Conservation (phyloP, 805 yeast genomes). For the Cephaloascus fragrans region DNA sequence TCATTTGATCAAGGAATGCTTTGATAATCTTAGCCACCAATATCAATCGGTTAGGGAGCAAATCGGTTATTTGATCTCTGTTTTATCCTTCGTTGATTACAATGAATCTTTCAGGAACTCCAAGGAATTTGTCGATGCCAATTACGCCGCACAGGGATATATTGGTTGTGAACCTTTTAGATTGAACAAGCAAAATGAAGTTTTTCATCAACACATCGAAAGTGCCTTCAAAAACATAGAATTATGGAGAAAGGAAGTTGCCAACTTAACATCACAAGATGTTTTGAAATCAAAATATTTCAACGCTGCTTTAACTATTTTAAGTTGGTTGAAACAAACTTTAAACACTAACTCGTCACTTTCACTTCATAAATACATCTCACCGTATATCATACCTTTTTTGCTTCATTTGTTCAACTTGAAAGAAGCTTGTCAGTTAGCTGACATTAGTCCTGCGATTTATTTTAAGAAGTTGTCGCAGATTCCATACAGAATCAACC, state of each 20-base stretch:
- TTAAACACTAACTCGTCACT: conserved; percentile 44
- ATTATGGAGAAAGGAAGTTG: conserved; percentile 23
- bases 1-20: conserved; percentile 30
- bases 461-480: conserved; percentile 36
- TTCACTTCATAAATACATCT: conserved; percentile 41
- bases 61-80: conserved; percentile 51
- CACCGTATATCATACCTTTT: conserved; percentile 54
- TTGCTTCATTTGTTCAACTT: conserved; percentile 51
- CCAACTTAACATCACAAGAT: conserved; percentile 39
- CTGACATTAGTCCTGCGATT: conserved; percentile 43
- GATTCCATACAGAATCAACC: conserved; percentile 15
- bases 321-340: conserved; percentile 47
- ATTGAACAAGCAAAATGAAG: conserved; percentile 11
- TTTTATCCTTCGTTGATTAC: conserved; percentile 29
- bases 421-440: conserved; percentile 75
- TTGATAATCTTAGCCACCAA: conserved; percentile 48
- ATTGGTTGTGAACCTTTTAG: conserved; percentile 22
- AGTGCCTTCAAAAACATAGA: conserved; percentile 35
- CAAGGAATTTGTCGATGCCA: conserved; percentile 26
- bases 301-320: conserved; percentile 54
- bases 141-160: conserved; percentile 17
- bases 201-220: conserved; percentile 26
- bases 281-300: conserved; percentile 50
- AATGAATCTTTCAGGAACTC: conserved; percentile 30
- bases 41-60: conserved; percentile 65